phyloP scores from a whole-genome alignment of 352 stramenopile genomes.

The Globisporangium viniferum region DNA sequence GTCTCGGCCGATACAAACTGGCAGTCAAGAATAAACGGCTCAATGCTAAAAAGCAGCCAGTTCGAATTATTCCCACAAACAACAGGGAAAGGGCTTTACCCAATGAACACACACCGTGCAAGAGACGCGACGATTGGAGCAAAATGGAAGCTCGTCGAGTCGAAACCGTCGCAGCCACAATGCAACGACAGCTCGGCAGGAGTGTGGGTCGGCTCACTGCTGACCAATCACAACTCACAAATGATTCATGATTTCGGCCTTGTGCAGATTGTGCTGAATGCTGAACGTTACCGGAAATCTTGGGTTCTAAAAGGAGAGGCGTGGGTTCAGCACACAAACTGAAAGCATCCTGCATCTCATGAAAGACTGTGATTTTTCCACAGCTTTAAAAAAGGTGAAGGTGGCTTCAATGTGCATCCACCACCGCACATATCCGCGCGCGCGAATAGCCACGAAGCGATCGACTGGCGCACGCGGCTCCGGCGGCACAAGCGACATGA shows the following conservation, averaged over 20 bases:
- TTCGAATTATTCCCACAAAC: background rate
- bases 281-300: background rate
- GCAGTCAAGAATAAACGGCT: background rate
- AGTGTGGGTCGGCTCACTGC: background rate
- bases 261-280: background rate
- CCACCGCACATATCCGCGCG: background rate
- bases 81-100: background rate
- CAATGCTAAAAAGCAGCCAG: background rate
- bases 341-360: background rate
- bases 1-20: background rate
- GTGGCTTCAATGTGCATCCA: conserved; percentile 1
- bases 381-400: background rate
- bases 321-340: background rate
- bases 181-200: background rate
- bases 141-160: conserved; percentile 12
- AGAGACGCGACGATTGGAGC: conserved; percentile 7
- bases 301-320: background rate
- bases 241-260: background rate
- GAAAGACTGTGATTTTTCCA: background rate
- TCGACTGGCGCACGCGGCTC: background rate
- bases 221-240: background rate
- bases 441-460: background rate
- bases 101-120: conserved; percentile 4
- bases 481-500: background rate
- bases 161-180: conserved; percentile 11